Percentiles rank a stretch among this genome's conserved stretches.
phyloP scores from a whole-genome alignment of 2,329 filamentous ascomycete species.

The Aureobasidium sp. region DNA sequence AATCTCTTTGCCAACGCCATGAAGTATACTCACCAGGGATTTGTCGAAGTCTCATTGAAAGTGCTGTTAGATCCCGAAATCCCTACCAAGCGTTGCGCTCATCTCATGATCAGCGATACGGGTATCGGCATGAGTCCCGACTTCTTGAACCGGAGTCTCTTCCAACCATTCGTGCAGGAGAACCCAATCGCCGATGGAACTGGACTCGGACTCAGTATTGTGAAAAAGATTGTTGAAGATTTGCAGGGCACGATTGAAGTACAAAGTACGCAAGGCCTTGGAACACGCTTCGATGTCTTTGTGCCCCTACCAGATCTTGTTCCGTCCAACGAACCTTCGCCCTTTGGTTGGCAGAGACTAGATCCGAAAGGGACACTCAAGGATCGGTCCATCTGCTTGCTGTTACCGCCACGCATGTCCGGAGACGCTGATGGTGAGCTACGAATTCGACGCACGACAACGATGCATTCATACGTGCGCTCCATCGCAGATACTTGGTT shows the following conservation, averaged over 20 bases:
- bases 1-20: slow-evolving; percentile 41
- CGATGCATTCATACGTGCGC: not conserved
- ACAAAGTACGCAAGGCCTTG: not conserved
- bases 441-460: not conserved
- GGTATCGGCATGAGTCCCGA: slow-evolving; percentile 29
- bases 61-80: not conserved
- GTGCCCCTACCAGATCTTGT: not conserved
- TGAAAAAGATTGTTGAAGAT: slow-evolving; percentile 25
- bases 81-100: not conserved
- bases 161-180: slow-evolving; percentile 29
- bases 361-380: not conserved
- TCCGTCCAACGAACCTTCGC: not conserved
- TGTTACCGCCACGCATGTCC: not conserved
- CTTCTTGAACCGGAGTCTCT: slow-evolving; percentile 26
- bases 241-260: slow-evolving; percentile 22
- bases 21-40: slow-evolving; percentile 38
- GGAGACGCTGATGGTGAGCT: not conserved
- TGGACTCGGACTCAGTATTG: slow-evolving; percentile 31
- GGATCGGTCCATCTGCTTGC: not conserved
- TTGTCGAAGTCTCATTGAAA: slow-evolving; percentile 26
- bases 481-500: not conserved
- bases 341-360: not conserved
- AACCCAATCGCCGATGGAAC: slow-evolving; percentile 27
- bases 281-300: slow-evolving; percentile 9
- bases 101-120: slow-evolving; percentile 24